phyloP scores from a whole-genome alignment of 2,329 filamentous ascomycete genomes.

The Geosmithia putterillii region DNA sequence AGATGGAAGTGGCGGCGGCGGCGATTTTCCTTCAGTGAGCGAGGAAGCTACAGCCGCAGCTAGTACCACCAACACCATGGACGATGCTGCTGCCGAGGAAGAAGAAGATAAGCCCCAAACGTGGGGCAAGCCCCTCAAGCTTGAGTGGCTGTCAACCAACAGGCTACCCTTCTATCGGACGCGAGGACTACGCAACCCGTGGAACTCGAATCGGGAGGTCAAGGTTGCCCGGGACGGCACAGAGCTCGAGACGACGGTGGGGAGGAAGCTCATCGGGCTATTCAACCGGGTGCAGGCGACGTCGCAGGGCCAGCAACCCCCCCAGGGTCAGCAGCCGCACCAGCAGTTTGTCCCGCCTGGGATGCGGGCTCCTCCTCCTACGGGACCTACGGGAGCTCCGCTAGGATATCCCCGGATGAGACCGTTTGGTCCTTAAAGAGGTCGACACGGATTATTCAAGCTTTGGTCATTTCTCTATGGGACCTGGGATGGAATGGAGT shows the following conservation, averaged over 20 bases:
- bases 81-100: slow-evolving; percentile 18
- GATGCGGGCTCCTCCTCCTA: slow-evolving; percentile 5
- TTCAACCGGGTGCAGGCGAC: slow-evolving; percentile 51
- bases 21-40: slow-evolving; percentile 21
- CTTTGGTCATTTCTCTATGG: no score
- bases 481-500: no score
- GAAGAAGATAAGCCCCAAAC: slow-evolving; percentile 43
- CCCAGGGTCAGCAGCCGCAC: neutral
- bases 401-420: slow-evolving; percentile 24
- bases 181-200: slow-evolving; percentile 76
- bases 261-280: slow-evolving; percentile 62
- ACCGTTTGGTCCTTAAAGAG: slow-evolving; percentile 19
- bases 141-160: slow-evolving; percentile 80
- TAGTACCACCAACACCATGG: slow-evolving; percentile 16
- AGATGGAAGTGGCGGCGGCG: slow-evolving; percentile 31
- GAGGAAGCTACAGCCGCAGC: slow-evolving; percentile 8
- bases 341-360: neutral
- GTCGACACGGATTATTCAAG: no score
- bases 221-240: slow-evolving; percentile 95
- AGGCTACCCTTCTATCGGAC: slow-evolving; percentile 82
- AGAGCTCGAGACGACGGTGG: slow-evolving; percentile 75
- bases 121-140: slow-evolving; percentile 83
- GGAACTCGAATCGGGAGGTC: slow-evolving; percentile 90
- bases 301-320: no score
- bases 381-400: slow-evolving; percentile 15